Percentiles rank a stretch among this genome's conserved stretches.
Conservation (phyloP, 495 filamentous ascomycete genomes). For the Tuber magnatum region DNA sequence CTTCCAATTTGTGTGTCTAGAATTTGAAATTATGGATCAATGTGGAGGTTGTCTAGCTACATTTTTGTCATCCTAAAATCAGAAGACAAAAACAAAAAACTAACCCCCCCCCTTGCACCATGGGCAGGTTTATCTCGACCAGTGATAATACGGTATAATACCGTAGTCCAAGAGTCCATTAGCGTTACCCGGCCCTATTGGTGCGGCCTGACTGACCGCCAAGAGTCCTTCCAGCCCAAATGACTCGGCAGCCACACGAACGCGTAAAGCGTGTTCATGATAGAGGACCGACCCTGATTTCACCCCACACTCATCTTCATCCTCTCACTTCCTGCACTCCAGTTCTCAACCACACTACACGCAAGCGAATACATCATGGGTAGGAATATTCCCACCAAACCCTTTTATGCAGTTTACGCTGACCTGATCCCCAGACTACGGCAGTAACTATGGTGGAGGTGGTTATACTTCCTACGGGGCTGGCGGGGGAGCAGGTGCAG, state of each 20-base stretch:
- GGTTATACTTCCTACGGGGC: slow-evolving; percentile 51
- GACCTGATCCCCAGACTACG: slow-evolving; percentile 36
- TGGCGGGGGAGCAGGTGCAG: slow-evolving; percentile 55
- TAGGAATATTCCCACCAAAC: slow-evolving; percentile 10
- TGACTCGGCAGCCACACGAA: slow-evolving; percentile 13
- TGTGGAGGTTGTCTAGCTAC: neutral
- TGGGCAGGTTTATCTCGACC: neutral
- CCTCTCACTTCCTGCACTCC: slow-evolving; percentile 1
- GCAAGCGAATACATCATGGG: slow-evolving; percentile 27
- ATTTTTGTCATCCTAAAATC: neutral
- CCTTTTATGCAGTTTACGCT: slow-evolving; percentile 11
- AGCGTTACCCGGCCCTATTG: slow-evolving; percentile 1
- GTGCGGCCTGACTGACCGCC: neutral
- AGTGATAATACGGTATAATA: no score
- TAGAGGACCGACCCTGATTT: slow-evolving; percentile 10
- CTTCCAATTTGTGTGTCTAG: neutral
- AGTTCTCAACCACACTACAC: neutral
- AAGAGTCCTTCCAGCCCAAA: neutral
- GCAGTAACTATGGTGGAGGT: slow-evolving; percentile 27
- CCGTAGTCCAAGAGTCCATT: neutral
- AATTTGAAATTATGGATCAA: neutral
- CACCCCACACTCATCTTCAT: slow-evolving; percentile 9
- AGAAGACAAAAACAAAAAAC: no score
- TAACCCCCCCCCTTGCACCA: no score
- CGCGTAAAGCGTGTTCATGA: slow-evolving; percentile 34